phyloP scores from a whole-genome alignment of 352 stramenopile species.

The Globisporangium cederbergense region DNA sequence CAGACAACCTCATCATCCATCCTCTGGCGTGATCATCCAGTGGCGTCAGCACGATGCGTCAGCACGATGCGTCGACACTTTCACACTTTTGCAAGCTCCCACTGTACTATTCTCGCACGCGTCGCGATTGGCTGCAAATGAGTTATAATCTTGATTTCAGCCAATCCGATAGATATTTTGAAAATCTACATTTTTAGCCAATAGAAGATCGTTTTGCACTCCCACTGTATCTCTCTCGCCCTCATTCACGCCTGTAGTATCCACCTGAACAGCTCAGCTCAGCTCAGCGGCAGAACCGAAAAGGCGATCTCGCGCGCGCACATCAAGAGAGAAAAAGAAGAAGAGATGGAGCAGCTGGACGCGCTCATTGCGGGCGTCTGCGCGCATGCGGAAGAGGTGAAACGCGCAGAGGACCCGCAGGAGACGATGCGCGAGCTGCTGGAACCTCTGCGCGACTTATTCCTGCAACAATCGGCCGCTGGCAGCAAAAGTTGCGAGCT shows the following conservation, averaged over 20 bases:
- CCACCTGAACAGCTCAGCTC: not conserved
- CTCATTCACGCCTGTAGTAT: not conserved
- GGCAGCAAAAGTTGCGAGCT: not conserved
- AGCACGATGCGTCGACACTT: conserved; percentile 5
- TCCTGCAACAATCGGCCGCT: conserved; percentile 26
- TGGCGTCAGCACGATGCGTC: conserved; percentile 3
- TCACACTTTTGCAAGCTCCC: not conserved
- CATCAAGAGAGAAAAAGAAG: not conserved
- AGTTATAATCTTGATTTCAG: not conserved
- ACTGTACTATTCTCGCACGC: not conserved
- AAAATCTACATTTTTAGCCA: not conserved
- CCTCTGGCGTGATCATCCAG: not conserved
- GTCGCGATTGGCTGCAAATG: not conserved
- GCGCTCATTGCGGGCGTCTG: conserved; percentile 49
- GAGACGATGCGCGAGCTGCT: conserved; percentile 40
- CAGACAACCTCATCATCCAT: no score
- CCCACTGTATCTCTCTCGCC: not conserved
- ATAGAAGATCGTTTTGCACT: not conserved
- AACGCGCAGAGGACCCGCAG: conserved; percentile 35
- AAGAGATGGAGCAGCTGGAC: conserved; percentile 52
- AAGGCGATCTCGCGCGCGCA: not conserved
- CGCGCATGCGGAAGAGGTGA: conserved; percentile 38
- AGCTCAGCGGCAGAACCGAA: not conserved
- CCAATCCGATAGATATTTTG: not conserved
- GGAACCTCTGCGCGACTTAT: conserved; percentile 42